Evolutionary conservation across 768 basidiomycete genomes (phyloP), one percentile per base, ranked within the genome.

Genomic region (Lactifluus pinguis): DNA sequence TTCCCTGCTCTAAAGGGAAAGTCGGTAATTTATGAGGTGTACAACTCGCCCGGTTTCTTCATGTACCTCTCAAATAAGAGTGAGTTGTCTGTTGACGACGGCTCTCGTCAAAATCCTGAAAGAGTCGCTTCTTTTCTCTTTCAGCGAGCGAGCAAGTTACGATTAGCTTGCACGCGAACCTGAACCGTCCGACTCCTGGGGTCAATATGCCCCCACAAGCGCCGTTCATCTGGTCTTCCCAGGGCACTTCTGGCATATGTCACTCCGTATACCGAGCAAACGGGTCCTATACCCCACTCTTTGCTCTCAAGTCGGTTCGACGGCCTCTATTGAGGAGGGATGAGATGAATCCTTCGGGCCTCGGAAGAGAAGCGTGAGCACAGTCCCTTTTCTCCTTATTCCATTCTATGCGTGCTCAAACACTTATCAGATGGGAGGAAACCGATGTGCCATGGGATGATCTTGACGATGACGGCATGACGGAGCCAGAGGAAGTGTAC

Each of bases 1-100:
- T 32, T 53, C 14, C 5, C 50, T 32, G 14, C 34, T 8, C 61
- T 62, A 30, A 62, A 36, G 41, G 45, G 21, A 19, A 62, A 62
- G 32, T 17, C 7, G 2, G 38, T 62, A 2, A 56, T 53, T 2
- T 34, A 53, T 49, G 39, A 53, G 15, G 47, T 39, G 9, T 62
- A 21, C 38, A 42, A 34, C 9, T 57, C 55, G 25, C 47, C 61
- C 15, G 52, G 61, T 8, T 62, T 42, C 51, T 62, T 53, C 52
- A 57, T 53, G 51, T 57, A 62, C 17, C 51, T 62, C 10, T 62
- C 61, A 17, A 57, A 25, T 32, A 53, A 57, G 19, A 19, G 61
- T 52, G 39, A 8, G 56, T 49, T 49, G 2, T 32, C 13, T 25
- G 25, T 25, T 25, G 25, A 25, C 25, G 25, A 25, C 25, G 25